These are phyloP conservation scores for Physcomitrium patens DNA, from an alignment of 225 moss, liverwort and hornwort genomes.

Conservation along the genomic window DNA sequence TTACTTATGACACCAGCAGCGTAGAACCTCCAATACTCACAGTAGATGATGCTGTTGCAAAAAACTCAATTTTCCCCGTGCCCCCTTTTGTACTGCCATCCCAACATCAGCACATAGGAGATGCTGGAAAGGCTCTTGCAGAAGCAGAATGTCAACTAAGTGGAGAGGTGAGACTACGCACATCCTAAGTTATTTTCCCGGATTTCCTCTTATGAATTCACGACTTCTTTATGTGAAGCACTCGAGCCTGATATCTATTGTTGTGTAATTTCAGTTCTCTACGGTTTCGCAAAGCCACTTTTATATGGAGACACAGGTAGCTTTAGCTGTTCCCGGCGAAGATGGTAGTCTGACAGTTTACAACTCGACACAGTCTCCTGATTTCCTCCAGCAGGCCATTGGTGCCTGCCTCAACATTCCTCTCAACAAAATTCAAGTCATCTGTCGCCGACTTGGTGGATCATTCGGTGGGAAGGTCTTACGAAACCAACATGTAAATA, in stretches of 20 bases:
- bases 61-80: slow-evolving; percentile 19
- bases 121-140: slow-evolving; percentile 10
- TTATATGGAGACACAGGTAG: slow-evolving; percentile 61
- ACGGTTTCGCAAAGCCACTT: slow-evolving; percentile 52
- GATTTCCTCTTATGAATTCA: no score
- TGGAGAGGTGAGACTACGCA: slow-evolving; percentile 21
- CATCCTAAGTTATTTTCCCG: not conserved
- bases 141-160: slow-evolving; percentile 21
- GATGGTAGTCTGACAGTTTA: slow-evolving; percentile 56
- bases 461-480: slow-evolving; percentile 53
- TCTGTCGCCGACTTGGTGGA: slow-evolving; percentile 61
- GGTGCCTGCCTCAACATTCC: slow-evolving; percentile 38
- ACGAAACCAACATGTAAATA: slow-evolving; percentile 7
- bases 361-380: slow-evolving; percentile 41
- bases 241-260: no score
- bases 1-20: slow-evolving; percentile 40
- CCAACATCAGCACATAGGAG: not conserved
- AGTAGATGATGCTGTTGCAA: slow-evolving; percentile 55
- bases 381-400: slow-evolving; percentile 30
- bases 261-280: slow-evolving; percentile 24
- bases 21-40: slow-evolving; percentile 41
- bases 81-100: not conserved
- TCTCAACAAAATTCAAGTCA: slow-evolving; percentile 48
- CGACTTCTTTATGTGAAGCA: no score
- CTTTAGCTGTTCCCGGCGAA: slow-evolving; percentile 56